Evolutionary conservation across 805 yeast genomes (phyloP), one percentile per base, ranked within the genome.

Genomic region (Wickerhamiella spandovensis): DNA sequence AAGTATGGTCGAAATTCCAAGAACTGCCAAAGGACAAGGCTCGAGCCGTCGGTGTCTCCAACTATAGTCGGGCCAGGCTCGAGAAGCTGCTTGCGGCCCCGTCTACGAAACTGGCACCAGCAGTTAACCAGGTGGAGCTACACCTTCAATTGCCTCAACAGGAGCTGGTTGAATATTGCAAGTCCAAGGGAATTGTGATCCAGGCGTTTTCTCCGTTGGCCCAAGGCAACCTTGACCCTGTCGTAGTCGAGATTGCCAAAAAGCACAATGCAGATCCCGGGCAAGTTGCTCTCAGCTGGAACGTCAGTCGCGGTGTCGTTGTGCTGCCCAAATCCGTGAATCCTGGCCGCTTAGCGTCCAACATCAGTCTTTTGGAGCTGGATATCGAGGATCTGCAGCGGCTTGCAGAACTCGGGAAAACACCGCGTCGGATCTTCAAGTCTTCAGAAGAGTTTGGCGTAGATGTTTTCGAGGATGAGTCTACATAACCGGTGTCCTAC

Each of bases 21-120:
- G 68, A 75, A 56, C 66, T 82, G 46, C 71, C 77, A 46, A 67
- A 67, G 28, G 62, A 74, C 21, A 72, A 77, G 61, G 71, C 77
- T 22, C 76, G 72, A 57, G 77, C 88, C 24, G 75, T 85, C 63
- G 95, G 95, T 57, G 84, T 85, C 42, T 81, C 88, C 35, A 85
- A 85, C 68, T 78, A 79, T 63, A 74, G 84, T n/a, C 66, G 74
- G 23, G 72, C 69, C 49, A 73, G 76, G 55, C 61, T 82, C 53
- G 67, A 73, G 52, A 71, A 66, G 47, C 67, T 84, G 52, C 68
- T 82, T 48, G 53, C 61, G 23, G 51, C 55, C 22, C 39, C 39
- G 4, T 4, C 39, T 3, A 35, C 39, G 4, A 35, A 15, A 15
- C 20, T 76, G 44, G 71, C 69, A 18, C 87, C 87, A 9, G 82